These are phyloP conservation scores for Urostyla sp. DNA, from an alignment of 73 alveolate genomes.

Conservation along the genomic window DNA sequence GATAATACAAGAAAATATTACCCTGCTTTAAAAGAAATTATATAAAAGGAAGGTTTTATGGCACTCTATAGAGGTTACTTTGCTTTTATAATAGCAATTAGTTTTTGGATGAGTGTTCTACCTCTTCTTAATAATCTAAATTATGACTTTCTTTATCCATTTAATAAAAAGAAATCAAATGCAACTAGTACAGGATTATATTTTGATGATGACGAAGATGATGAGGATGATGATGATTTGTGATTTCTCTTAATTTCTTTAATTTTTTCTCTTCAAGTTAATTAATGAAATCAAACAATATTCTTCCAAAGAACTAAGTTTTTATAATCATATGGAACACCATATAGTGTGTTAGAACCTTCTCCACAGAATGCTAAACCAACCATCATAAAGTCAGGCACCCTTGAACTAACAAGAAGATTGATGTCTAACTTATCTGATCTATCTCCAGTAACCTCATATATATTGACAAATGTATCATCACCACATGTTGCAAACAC, in stretches of 20 bases:
- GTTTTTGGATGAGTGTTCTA: slow-evolving; percentile 59
- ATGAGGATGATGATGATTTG: too few relatives aligned
- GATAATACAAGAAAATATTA: slow-evolving; percentile 36
- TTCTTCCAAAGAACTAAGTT: slow-evolving; percentile 57
- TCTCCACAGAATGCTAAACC: slow-evolving; percentile 67
- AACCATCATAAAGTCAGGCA: slow-evolving; percentile 50
- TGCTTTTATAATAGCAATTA: slow-evolving; percentile 52
- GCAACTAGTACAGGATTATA: not conserved
- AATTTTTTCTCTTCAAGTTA: not conserved
- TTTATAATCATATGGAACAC: slow-evolving; percentile 68
- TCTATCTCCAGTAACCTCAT: slow-evolving; percentile 67
- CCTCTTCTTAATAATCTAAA: too few relatives aligned
- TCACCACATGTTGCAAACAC: slow-evolving; percentile 67
- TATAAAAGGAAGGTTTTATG: slow-evolving; percentile 47
- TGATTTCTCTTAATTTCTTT: too few relatives aligned
- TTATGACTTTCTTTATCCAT: too few relatives aligned
- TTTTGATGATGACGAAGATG: not conserved
- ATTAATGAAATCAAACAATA: slow-evolving; percentile 32
- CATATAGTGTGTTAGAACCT: slow-evolving; percentile 42
- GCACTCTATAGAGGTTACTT: slow-evolving; percentile 63
- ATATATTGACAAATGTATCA: slow-evolving; percentile 64
- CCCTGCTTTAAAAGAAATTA: slow-evolving; percentile 33
- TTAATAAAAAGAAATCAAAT: not conserved
- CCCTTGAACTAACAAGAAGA: slow-evolving; percentile 58
- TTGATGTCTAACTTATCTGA: slow-evolving; percentile 61